Evolutionary conservation across 2,329 filamentous ascomycete species (phyloP), one percentile per base, ranked within the genome.

Genomic region (Canariomyces notabilis): DNA sequence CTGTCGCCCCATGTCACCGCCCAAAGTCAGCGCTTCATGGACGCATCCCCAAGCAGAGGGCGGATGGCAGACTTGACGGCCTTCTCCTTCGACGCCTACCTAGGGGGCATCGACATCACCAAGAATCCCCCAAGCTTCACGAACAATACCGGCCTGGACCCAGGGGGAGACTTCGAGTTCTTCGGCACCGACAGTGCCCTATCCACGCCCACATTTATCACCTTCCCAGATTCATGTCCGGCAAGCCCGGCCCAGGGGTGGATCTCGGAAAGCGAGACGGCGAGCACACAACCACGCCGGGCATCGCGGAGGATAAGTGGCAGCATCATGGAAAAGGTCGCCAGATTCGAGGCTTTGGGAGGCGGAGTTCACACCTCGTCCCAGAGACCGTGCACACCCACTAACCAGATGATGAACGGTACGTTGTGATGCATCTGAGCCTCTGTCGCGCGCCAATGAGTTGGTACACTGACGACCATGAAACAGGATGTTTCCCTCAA

Each of bases 401-500:
- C 73, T 53, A 74, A 72, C 54, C 78, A 83, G 65, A 77, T 77
- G 65, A 72, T 67, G 59, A 69, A 69, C 57, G 72, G 83, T 85
- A 70, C 68, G 80, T 9, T n/a, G 7, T 4, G 26, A 9, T 29
- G 3, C 26, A 8, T 12, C 26, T 11, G 26, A 12, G 14, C 4
- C 26, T 9, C 4, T 12, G 8, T 8, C 26, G 8, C 9, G 64
- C 15, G 2, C 11, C n/a, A 16, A 18, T 7, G 16, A 31, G 19
- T 7, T 33, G 33, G 19, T n/a, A 29, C 12, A 37, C 59, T 59
- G 35, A 68, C 33, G 18, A 49, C 3, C 8, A 14, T n/a, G 14
- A 15, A n/a, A 5, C 48, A 82, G 82, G 70, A 54, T 83, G 80
- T 57, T 78, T 79, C 54, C 83, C 83, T 47, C 76, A 82, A 37